A percentile compares a stretch with the other conserved stretches of the same genome.
These are phyloP conservation scores for Phoma sp. DNA, from an alignment of 2,329 filamentous ascomycete species.

Conservation along the genomic window DNA sequence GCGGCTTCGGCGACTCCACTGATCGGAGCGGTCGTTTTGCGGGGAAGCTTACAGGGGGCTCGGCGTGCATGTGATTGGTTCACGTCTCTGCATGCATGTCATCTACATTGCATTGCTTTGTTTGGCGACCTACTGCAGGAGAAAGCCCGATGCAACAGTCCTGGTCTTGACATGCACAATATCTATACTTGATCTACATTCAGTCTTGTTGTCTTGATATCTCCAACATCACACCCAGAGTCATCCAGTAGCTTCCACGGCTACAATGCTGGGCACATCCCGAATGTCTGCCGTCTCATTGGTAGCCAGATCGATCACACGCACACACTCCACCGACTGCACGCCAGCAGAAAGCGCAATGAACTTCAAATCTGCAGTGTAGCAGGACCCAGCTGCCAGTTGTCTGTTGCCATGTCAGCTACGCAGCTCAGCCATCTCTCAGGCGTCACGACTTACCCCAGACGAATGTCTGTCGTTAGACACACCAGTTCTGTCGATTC, in stretches of 20 bases:
- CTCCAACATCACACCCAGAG: too few species aligned
- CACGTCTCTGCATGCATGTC: neutral
- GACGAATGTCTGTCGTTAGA: constrained; percentile 74
- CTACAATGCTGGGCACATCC: constrained; percentile 73
- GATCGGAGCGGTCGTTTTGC: constrained; percentile 15
- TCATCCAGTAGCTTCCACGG: constrained; percentile 16
- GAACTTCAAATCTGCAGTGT: constrained; percentile 75
- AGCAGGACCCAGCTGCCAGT: constrained; percentile 73
- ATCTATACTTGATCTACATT: neutral
- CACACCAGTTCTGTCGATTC: constrained; percentile 75
- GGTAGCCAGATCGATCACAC: constrained; percentile 74
- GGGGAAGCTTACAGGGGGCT: constrained; percentile 4
- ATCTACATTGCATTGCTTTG: constrained; percentile 1
- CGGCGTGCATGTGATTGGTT: constrained; percentile 3
- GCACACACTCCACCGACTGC: constrained; percentile 72
- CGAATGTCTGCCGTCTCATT: constrained; percentile 80
- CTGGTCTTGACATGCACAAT: too few species aligned
- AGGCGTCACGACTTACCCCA: constrained; percentile 61
- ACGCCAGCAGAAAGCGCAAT: constrained; percentile 71
- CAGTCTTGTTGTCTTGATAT: neutral
- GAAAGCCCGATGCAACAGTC: too few species aligned
- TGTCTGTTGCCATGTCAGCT: constrained; percentile 55
- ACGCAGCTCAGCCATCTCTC: neutral
- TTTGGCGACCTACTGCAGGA: too few species aligned
- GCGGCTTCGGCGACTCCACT: constrained; percentile 11